Base-by-base conservation (phyloP, 2,329 filamentous ascomycete genomes). In the Neofusicoccum parvum region DNA sequence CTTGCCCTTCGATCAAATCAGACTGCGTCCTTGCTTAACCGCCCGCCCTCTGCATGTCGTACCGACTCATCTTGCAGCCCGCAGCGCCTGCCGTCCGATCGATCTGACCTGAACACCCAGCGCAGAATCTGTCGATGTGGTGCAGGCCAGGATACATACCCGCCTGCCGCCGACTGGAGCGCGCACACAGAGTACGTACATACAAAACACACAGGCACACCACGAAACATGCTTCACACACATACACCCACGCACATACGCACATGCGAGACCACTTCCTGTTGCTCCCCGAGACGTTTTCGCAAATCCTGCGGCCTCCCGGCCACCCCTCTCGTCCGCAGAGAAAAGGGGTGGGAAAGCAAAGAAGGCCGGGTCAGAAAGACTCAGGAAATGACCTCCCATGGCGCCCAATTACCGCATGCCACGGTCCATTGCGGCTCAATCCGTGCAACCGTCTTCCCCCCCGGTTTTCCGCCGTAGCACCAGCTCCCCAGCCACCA, bases 351-450 rank as follows among this genome's bases (percentile, higher is more conserved):
- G 34, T 36, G 12, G 15, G 20, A 17, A 10, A 32, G 9, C 12
- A 23, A 20, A 56, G 37, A 41, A 12, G 10, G 23, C 34, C n/a
- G 14, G 20, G 27, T 7, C 27, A 32, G 27, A 32, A 32, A 32
- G 27, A 5, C 27, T 32, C 27, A 32, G 23, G 27, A 43, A 10
- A 14, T n/a, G 39, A 46, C 41, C 41, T 11, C 39, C 15, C 6
- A 51, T 36, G 54, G 54, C 54, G 41, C 36, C 54, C 54, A 59
- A 59, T 59, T 27, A 59, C 27, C 23, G 15, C 54, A 34, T 59
- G 54, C 54, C 54, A 59, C 54, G 54, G 54, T 46, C 41, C 54
- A 20, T 59, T 56, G 54, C 39, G 54, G 54, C 54, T 59, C 54
- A 59, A 59, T 36, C 54, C 15, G 54, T 59, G 54, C 41, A 46